Evolutionary conservation across 1,139 yeast species (phyloP).

Genomic region (Candida tropicalis): DNA sequence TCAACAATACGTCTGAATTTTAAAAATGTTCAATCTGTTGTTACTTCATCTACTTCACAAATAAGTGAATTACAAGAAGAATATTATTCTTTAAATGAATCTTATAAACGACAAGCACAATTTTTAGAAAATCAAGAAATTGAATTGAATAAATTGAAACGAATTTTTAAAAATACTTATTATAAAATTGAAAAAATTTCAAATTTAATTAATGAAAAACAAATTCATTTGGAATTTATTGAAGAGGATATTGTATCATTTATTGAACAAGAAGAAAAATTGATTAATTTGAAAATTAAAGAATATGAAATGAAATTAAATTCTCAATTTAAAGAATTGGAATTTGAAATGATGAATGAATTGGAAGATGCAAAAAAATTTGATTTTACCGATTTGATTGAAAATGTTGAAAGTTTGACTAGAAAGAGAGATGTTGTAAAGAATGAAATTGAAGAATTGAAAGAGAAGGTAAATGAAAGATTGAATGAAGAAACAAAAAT

Average conservation of each 20-base stretch:
- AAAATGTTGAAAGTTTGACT: conserved; percentile 22
- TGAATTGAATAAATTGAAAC: conserved; percentile 26
- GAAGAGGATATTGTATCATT: conserved; percentile 31
- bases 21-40: conserved; percentile 9
- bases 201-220: conserved; percentile 20
- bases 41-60: conserved; percentile 7
- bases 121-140: conserved; percentile 22
- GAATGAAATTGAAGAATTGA: conserved; percentile 17
- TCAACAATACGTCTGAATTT: conserved; percentile 10
- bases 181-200: conserved; percentile 24
- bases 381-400: conserved; percentile 26
- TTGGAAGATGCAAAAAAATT: conserved; percentile 28
- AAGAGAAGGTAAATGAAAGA: conserved; percentile 13
- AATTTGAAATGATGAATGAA: conserved; percentile 35
- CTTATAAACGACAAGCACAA: conserved; percentile 11
- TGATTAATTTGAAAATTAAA: conserved; percentile 26
- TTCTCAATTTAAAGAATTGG: conserved; percentile 33
- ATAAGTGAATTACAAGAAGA: conserved; percentile 20
- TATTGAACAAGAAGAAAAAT: conserved; percentile 31
- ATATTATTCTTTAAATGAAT: conserved; percentile 19
- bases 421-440: conserved; percentile 15
- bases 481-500: conserved; percentile 18
- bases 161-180: conserved; percentile 24
- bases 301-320: conserved; percentile 27
- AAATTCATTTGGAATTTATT: conserved; percentile 26